Percentiles rank a stretch among this genome's conserved stretches.
These are phyloP conservation scores for Mucor ambiguus DNA, from an alignment of 371 early-diverging fungal genomes.

Conservation along the genomic window DNA sequence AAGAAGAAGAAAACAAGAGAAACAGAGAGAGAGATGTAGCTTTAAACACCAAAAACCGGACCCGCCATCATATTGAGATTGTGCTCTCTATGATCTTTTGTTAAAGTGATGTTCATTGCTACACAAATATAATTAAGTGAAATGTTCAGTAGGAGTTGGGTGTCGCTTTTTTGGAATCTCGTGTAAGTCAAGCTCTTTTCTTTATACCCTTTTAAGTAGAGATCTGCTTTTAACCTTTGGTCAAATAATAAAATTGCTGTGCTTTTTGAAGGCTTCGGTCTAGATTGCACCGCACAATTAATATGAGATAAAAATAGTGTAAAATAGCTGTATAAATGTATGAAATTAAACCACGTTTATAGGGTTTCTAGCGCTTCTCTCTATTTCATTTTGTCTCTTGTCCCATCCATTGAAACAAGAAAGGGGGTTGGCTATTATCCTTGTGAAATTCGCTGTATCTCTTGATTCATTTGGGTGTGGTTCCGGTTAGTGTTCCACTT, in stretches of 20 bases:
- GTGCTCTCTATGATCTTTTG: not conserved
- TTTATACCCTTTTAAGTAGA: conserved; percentile 4
- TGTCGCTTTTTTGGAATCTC: conserved; percentile 16
- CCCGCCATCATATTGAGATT: conserved; percentile 1
- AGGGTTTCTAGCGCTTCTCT: not conserved
- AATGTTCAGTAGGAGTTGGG: conserved; percentile 29
- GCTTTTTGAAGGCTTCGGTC: not conserved
- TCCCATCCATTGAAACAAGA: not conserved
- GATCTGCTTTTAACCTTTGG: conserved; percentile 10
- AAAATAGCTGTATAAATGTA: not conserved
- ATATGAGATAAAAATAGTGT: conserved; percentile 3
- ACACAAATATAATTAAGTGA: conserved; percentile 33
- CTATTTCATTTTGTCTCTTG: not conserved
- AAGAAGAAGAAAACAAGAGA: conserved; percentile 11
- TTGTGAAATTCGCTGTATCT: not conserved
- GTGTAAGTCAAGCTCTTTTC: conserved; percentile 7
- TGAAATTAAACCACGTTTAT: not conserved
- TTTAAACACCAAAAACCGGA: conserved; percentile 11
- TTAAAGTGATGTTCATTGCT: conserved; percentile 11
- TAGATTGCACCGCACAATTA: conserved; percentile 2
- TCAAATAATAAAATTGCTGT: not conserved
- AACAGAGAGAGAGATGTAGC: conserved; percentile 1
- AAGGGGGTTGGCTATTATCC: not conserved
- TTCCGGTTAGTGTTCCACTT: conserved; percentile 2
- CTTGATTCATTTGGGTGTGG: not conserved